Evolutionary conservation across 148 eudicot genomes (phyloP).

Genomic region (Arctostaphylos glauca): DNA sequence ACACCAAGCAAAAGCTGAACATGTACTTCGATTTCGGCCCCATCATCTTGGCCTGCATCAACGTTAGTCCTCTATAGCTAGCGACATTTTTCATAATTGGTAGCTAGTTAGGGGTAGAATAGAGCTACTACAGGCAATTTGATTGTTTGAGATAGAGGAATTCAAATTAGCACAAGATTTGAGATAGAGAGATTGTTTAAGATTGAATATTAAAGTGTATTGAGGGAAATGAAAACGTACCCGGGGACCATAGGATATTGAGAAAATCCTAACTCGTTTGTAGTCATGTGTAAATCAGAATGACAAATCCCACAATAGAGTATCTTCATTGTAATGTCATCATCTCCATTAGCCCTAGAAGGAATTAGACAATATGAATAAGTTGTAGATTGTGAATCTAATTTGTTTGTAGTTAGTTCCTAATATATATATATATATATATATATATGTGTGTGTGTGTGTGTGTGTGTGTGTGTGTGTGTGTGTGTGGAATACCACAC

Average conservation of each 20-base stretch:
- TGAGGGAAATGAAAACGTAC: neutral
- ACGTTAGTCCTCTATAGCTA: no score
- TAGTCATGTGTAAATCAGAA: neutral
- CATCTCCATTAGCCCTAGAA: neutral
- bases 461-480: neutral
- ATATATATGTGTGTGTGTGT: no score
- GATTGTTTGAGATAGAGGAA: no score
- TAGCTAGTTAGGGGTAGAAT: no score
- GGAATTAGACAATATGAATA: neutral
- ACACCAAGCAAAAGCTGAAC: no score
- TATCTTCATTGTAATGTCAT: slow-evolving; percentile 12
- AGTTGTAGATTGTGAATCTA: neutral
- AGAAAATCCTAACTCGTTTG: neutral
- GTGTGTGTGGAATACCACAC: no score
- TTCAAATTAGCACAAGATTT: no score
- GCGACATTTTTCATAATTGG: no score
- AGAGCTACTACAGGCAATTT: no score
- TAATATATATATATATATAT: no score
- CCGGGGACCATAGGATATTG: slow-evolving; percentile 10
- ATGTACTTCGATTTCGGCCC: no score
- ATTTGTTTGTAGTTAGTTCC: neutral
- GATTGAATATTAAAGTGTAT: neutral
- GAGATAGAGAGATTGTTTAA: neutral
- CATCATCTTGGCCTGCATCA: no score
- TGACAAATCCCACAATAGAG: slow-evolving; percentile 17